Evolutionary conservation across 805 yeast species (phyloP).

Genomic region (Kuraishia piskuri): DNA sequence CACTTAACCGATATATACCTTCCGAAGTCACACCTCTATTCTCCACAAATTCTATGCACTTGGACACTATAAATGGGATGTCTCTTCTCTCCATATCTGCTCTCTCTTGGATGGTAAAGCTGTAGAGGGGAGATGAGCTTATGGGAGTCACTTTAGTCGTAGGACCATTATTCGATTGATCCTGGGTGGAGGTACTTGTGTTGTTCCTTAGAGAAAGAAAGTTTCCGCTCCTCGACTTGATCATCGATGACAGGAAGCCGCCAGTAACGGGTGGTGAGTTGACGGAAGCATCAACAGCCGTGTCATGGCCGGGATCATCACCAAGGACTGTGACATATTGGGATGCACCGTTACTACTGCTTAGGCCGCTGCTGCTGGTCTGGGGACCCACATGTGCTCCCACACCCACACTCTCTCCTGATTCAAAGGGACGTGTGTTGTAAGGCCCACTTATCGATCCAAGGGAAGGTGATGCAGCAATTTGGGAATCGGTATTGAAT

Average conservation of each 20-base stretch:
- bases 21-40: constrained; percentile 65
- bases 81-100: constrained; percentile 49
- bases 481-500: neutral
- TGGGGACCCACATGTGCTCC: neutral
- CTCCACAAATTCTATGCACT: constrained; percentile 75
- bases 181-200: neutral
- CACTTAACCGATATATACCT: constrained; percentile 89
- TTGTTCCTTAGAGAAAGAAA: constrained; percentile 12
- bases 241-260: constrained; percentile 13
- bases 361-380: neutral
- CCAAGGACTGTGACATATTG: neutral
- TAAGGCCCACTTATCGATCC: neutral
- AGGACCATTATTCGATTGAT: constrained; percentile 4
- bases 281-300: neutral
- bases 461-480: neutral
- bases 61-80: constrained; percentile 64
- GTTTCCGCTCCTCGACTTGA: constrained; percentile 40
- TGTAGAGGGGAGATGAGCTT: constrained; percentile 23
- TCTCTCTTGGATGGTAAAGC: constrained; percentile 54
- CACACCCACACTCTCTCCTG: neutral
- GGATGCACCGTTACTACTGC: neutral
- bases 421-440: neutral
- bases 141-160: neutral
- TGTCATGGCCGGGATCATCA: neutral
- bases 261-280: neutral